phyloP scores from a whole-genome alignment of 1,284 basidiomycete species.

The Phylloboletellus chloephorus region DNA sequence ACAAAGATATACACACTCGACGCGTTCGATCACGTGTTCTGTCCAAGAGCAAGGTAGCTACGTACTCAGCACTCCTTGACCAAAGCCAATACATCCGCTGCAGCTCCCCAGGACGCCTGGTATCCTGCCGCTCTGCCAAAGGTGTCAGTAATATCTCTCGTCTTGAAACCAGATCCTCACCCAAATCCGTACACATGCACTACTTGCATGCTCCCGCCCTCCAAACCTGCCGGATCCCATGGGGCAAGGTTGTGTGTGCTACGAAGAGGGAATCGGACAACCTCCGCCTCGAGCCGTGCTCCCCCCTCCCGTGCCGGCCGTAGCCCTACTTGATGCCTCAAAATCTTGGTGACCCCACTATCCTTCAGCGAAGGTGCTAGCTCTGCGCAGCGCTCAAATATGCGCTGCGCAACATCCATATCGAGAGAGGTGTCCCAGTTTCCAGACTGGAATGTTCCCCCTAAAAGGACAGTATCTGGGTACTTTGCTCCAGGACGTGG shows the following conservation, averaged over 20 bases:
- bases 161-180: slow-evolving; percentile 27
- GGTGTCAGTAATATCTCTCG: slow-evolving; percentile 1
- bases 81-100: slow-evolving; percentile 37
- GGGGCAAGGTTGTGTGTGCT: slow-evolving; percentile 29
- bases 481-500: slow-evolving; percentile 39
- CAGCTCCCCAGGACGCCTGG: slow-evolving; percentile 51
- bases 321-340: slow-evolving; percentile 59
- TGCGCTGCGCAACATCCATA: slow-evolving; percentile 38
- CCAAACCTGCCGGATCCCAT: slow-evolving; percentile 17
- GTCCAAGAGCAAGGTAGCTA: not conserved
- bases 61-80: slow-evolving; percentile 17
- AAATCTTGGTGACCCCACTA: slow-evolving; percentile 38
- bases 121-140: slow-evolving; percentile 44
- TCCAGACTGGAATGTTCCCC: slow-evolving; percentile 48
- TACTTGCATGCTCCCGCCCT: slow-evolving; percentile 37
- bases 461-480: slow-evolving; percentile 43
- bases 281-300: slow-evolving; percentile 52
- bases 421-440: slow-evolving; percentile 48
- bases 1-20: slow-evolving; percentile 24
- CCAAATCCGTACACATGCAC: slow-evolving; percentile 67
- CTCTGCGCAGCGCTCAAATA: slow-evolving; percentile 41
- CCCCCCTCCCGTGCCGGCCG: slow-evolving; percentile 55
- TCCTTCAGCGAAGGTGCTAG: slow-evolving; percentile 37
- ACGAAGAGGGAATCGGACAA: slow-evolving; percentile 36
- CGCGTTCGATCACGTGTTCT: slow-evolving; percentile 29